Evolutionary conservation across 352 stramenopile genomes (phyloP).

Genomic region (Pythium rishiriense): DNA sequence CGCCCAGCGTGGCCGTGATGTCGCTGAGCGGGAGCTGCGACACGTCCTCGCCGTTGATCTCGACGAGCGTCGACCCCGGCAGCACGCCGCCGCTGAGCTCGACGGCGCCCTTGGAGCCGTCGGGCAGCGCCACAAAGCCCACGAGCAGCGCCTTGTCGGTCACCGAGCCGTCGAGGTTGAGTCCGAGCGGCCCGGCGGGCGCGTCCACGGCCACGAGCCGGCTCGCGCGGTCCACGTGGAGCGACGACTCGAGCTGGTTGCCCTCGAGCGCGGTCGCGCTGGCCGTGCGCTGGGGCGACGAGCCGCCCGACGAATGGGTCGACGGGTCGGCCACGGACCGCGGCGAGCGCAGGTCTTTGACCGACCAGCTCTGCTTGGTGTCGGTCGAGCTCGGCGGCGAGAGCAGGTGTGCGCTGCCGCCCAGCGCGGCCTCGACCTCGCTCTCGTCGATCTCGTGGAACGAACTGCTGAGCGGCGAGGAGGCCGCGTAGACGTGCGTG

Average conservation of each 20-base stretch:
- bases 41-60: conserved; percentile 68
- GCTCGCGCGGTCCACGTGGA: conserved; percentile 10
- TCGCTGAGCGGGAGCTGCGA: conserved; percentile 38
- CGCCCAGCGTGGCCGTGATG: conserved; percentile 44
- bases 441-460: conserved; percentile 33
- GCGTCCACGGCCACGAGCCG: conserved; percentile 47
- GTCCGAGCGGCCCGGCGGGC: conserved; percentile 51
- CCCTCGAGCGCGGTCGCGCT: background rate
- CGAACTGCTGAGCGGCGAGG: conserved; percentile 20
- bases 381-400: conserved; percentile 13
- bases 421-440: conserved; percentile 26
- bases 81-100: conserved; percentile 45
- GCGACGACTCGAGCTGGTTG: conserved; percentile 3
- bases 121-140: conserved; percentile 59
- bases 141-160: conserved; percentile 46
- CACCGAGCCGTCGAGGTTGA: conserved; percentile 49
- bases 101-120: conserved; percentile 45
- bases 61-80: conserved; percentile 48
- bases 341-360: conserved; percentile 27
- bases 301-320: conserved; percentile 2
- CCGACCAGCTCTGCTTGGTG: conserved; percentile 28
- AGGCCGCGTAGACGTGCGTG: background rate
- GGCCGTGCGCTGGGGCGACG: background rate
- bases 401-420: conserved; percentile 1
- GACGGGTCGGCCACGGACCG: conserved; percentile 19